Conservation (phyloP, 129 eudicot genomes). For the Flaveria brownii region DNA sequence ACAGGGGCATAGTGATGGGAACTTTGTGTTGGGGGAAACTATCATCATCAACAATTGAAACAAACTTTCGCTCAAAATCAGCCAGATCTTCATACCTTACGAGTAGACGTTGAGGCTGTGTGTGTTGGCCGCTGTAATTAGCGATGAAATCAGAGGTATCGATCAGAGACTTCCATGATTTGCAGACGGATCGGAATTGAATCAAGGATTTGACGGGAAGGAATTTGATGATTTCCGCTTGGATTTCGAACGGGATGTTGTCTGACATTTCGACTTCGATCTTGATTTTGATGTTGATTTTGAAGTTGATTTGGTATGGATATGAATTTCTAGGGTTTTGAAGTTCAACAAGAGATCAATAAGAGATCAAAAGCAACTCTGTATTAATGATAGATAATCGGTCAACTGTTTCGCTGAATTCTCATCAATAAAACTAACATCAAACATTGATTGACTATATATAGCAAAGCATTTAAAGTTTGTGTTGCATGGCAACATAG, state of each 20-base stretch:
- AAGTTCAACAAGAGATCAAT: no score
- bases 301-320: no score
- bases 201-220: not conserved
- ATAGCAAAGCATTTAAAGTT: no score
- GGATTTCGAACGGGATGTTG: slow-evolving; percentile 1
- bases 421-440: no score
- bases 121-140: not conserved
- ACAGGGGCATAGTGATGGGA: not conserved
- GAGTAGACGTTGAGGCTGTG: not conserved
- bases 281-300: not conserved
- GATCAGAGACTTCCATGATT: slow-evolving; percentile 6
- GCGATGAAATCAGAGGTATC: slow-evolving; percentile 5
- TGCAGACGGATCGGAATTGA: slow-evolving; percentile 7
- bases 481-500: no score
- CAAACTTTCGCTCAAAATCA: not conserved
- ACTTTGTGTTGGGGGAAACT: not conserved
- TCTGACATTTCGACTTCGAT: not conserved
- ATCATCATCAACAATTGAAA: slow-evolving; percentile 9
- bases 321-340: not conserved
- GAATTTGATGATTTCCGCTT: not conserved
- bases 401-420: no score
- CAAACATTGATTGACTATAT: no score
- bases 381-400: no score
- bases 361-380: no score
- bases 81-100: not conserved